phyloP scores from a whole-genome alignment of 306 rosid genomes.

The Acacia crassicarpa region DNA sequence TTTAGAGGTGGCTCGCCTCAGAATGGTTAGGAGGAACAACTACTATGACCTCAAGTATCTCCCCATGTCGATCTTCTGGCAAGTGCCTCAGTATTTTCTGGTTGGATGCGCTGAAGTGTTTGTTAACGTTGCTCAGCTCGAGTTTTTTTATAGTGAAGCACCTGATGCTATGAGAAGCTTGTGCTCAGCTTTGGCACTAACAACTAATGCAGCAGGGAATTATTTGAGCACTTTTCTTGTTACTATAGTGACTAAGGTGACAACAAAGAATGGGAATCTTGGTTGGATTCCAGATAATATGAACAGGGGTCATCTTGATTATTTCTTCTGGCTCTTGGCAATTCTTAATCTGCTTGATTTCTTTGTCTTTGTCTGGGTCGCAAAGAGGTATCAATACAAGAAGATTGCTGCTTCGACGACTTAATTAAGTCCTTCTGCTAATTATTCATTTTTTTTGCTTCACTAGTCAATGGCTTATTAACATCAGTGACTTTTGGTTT shows the following conservation, averaged over 20 bases:
- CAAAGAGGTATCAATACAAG: constrained; percentile 70
- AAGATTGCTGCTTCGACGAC: constrained; percentile 23
- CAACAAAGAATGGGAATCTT: constrained; percentile 58
- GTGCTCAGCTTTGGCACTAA: constrained; percentile 75
- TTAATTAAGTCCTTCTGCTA: not conserved
- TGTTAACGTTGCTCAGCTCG: constrained; percentile 62
- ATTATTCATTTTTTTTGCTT: not conserved
- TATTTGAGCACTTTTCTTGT: constrained; percentile 78
- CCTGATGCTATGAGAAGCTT: constrained; percentile 92
- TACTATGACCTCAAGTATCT: constrained; percentile 55
- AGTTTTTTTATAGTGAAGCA: constrained; percentile 76
- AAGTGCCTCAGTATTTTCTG: constrained; percentile 76
- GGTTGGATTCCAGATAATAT: constrained; percentile 91
- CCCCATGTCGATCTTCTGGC: constrained; percentile 89
- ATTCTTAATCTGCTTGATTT: constrained; percentile 65
- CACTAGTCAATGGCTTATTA: not conserved
- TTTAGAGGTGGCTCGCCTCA: constrained; percentile 65
- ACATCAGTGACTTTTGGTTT: not conserved
- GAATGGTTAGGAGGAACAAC: constrained; percentile 43
- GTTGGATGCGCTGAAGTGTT: constrained; percentile 88
- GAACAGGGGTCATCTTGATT: constrained; percentile 84
- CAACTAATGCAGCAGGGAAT: constrained; percentile 64
- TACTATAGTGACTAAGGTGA: constrained; percentile 54
- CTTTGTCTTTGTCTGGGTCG: constrained; percentile 53
- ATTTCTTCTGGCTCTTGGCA: constrained; percentile 71